Percentiles rank a stretch among this genome's conserved stretches.
Conservation (phyloP, 2,329 filamentous ascomycete genomes). For the Sphaerulina musiva region DNA sequence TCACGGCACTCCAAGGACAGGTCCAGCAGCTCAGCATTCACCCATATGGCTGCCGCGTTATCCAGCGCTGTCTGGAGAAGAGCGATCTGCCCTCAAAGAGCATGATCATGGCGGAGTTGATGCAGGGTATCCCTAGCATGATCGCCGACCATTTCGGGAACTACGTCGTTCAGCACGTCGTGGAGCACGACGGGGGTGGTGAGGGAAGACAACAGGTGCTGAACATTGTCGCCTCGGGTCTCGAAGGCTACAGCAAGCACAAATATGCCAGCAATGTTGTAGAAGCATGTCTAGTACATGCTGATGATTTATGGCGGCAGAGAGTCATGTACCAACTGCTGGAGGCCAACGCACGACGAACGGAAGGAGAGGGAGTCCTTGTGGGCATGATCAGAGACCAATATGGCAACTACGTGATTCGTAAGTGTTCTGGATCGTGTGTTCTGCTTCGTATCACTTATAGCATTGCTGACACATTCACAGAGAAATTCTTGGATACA, state of each 20-base stretch:
- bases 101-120: conserved; percentile 70
- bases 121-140: conserved; percentile 62
- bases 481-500: conserved; percentile 70
- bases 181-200: conserved; percentile 61
- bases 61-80: conserved; percentile 84
- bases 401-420: conserved; percentile 93
- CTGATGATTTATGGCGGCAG: conserved; percentile 61
- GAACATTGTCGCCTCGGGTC: conserved; percentile 61
- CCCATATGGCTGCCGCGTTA: conserved; percentile 82
- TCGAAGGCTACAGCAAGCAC: conserved; percentile 77
- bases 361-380: conserved; percentile 59
- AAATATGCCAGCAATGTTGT: conserved; percentile 98
- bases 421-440: conserved; percentile 58
- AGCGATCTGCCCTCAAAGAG: conserved; percentile 62
- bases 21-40: conserved; percentile 70
- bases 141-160: conserved; percentile 89
- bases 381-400: conserved; percentile 78
- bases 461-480: conserved; percentile 13
- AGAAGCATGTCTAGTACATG: conserved; percentile 77
- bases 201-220: conserved; percentile 57
- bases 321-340: conserved; percentile 58
- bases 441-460: not conserved
- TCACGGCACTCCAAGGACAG: conserved; percentile 69
- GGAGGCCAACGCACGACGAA: conserved; percentile 46
- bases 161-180: conserved; percentile 91